Evolutionary conservation across 352 stramenopile genomes (phyloP).

Genomic region (Phytophthora citricola): DNA sequence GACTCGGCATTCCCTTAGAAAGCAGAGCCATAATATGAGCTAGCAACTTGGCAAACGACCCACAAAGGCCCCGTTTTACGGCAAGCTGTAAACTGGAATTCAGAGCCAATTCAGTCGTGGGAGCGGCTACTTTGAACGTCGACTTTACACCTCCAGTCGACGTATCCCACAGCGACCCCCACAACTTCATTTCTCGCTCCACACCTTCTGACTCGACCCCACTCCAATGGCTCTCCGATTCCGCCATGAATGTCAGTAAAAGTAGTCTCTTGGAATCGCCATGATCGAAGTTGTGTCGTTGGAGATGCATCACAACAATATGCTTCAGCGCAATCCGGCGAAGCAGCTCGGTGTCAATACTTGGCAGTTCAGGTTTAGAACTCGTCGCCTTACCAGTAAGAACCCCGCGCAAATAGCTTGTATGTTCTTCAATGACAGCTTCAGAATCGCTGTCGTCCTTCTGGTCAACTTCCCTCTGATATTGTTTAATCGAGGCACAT

Average conservation of each 20-base stretch:
- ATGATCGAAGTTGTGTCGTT: constrained; percentile 39
- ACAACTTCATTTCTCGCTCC: constrained; percentile 45
- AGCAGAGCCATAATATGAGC: constrained; percentile 81
- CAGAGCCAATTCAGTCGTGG: constrained; percentile 52
- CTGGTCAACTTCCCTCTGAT: constrained; percentile 45
- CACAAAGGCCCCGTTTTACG: constrained; percentile 70
- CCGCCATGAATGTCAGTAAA: constrained; percentile 61
- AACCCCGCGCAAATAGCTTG: constrained; percentile 30
- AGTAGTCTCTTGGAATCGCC: constrained; percentile 62
- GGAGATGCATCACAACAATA: constrained; percentile 67
- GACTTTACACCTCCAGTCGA: constrained; percentile 37
- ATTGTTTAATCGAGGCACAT: constrained; percentile 72
- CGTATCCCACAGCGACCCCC: constrained; percentile 59
- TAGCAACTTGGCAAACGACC: constrained; percentile 71
- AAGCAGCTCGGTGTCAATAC: constrained; percentile 7
- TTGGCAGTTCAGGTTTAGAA: constrained; percentile 1
- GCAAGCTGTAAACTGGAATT: constrained; percentile 55
- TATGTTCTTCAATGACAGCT: constrained; percentile 65
- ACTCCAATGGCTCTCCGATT: constrained; percentile 24
- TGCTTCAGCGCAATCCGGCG: constrained; percentile 58
- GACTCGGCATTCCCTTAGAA: constrained; percentile 69
- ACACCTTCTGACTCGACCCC: constrained; percentile 1
- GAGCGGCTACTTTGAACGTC: constrained; percentile 52
- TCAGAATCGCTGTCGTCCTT: constrained; percentile 54
- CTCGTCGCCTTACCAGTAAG: constrained; percentile 21